Evolutionary conservation across 2,329 filamentous ascomycete species (phyloP), one percentile per base, ranked within the genome.

Genomic region (Metarhizium guizhouense): DNA sequence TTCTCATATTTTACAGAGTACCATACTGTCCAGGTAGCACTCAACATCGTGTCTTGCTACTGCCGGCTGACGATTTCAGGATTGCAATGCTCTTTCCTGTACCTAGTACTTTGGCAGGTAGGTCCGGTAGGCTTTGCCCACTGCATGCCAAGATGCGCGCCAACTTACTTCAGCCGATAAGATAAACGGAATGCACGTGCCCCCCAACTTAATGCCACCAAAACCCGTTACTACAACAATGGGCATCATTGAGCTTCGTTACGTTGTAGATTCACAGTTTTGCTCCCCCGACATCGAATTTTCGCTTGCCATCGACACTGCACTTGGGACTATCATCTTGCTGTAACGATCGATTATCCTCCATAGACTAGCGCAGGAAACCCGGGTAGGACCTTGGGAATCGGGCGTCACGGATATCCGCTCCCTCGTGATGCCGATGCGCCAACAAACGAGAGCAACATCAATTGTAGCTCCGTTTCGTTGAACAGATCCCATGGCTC

Each of bases 401-500:
- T 11, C 8, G 18, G 18, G 11, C 10, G 45, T 48, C 20, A 30
- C 45, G 25, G 45, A 30, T 14, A 30, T 29, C 47, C 48, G 30
- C 40, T 53, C 36, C 47, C 52, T 38, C 54, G 57, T 56, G 20
- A 60, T 59, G 58, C 50, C 56, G 51, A 57, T 57, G 54, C 53
- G 47, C 42, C 58, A 29, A 42, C 53, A 51, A 57, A 47, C 51
- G 54, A 42, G 51, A 52, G 47, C 51, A 47, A 30, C 51, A 14
- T 53, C 58, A 47, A 38, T 54, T 54, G 47, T 42, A 40, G 48
- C 40, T 49, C 42, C 47, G 29, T 53, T 42, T 16, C 53, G 47
- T 34, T 47, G 53, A 59, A 45, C 53, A 59, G 56, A 56, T 60
- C 58, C 63, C 62, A 86, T 85, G 83, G 79, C 79, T 64, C 75